phyloP scores from a whole-genome alignment of 306 rosid genomes.

The Quercus alba region DNA sequence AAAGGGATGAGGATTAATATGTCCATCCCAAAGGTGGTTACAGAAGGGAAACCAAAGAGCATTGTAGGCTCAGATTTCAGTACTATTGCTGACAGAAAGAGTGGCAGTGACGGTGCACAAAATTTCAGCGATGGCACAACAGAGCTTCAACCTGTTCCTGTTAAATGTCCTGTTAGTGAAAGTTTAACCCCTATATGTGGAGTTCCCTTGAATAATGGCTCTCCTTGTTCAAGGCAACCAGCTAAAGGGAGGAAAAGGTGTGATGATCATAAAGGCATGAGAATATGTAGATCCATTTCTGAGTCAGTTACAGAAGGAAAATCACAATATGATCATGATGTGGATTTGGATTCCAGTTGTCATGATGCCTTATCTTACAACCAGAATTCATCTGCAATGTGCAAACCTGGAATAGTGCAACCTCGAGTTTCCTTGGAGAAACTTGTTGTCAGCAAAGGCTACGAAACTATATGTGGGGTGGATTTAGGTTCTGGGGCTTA shows the following conservation, averaged over 20 bases:
- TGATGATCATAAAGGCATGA: slow-evolving; percentile 70
- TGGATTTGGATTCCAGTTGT: background rate
- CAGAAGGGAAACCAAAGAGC: slow-evolving; percentile 20
- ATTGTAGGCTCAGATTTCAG: background rate
- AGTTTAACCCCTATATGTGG: slow-evolving; percentile 48
- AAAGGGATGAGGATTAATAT: slow-evolving; percentile 59
- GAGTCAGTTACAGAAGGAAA: slow-evolving; percentile 18
- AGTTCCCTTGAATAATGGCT: slow-evolving; percentile 54
- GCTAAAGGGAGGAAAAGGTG: slow-evolving; percentile 72
- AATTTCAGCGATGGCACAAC: slow-evolving; percentile 11
- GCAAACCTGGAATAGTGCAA: slow-evolving; percentile 4
- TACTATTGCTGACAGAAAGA: slow-evolving; percentile 5
- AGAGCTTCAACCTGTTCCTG: slow-evolving; percentile 15
- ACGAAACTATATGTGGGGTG: slow-evolving; percentile 5
- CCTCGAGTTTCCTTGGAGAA: slow-evolving; percentile 1
- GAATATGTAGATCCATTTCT: slow-evolving; percentile 27
- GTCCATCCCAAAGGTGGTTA: background rate
- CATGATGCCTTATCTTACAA: background rate
- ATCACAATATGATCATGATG: slow-evolving; percentile 1
- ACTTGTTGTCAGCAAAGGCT: background rate
- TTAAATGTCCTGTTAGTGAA: slow-evolving; percentile 22
- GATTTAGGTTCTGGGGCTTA: slow-evolving; percentile 16
- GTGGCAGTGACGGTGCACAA: slow-evolving; percentile 18
- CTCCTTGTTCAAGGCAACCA: slow-evolving; percentile 53
- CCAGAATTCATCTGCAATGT: background rate